Evolutionary conservation across 331 rosid species (phyloP).

Genomic region (Pyrus hybrid): DNA sequence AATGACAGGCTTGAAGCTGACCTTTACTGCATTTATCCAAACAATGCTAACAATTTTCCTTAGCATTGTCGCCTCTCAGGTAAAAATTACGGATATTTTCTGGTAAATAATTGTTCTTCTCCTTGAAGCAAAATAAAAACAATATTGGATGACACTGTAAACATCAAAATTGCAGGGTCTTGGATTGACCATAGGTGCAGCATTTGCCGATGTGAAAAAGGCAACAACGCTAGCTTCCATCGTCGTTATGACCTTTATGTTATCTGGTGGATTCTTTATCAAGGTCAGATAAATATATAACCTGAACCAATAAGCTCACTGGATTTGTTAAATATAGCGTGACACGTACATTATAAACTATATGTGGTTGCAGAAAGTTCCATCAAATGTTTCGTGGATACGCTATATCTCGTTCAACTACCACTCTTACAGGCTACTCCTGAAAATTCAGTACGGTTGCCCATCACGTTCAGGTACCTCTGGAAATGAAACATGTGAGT

Average conservation of each 20-base stretch:
- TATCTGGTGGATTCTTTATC: constrained; percentile 95
- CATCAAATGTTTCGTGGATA: constrained; percentile 74
- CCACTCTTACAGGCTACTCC: constrained; percentile 82
- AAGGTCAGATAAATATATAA: constrained; percentile 38
- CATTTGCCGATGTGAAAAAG: constrained; percentile 69
- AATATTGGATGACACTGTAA: neutral
- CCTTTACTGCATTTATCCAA: constrained; percentile 48
- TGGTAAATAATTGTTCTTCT: neutral
- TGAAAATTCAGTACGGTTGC: constrained; percentile 64
- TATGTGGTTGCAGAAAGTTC: constrained; percentile 55
- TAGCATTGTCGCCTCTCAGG: constrained; percentile 94
- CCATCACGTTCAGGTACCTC: neutral
- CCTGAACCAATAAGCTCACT: neutral
- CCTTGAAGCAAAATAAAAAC: neutral
- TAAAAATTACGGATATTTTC: neutral
- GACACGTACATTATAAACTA: neutral
- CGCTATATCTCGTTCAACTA: constrained; percentile 87
- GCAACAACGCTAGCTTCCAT: constrained; percentile 90
- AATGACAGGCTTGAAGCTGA: constrained; percentile 72
- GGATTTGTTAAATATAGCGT: neutral
- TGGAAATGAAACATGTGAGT: neutral
- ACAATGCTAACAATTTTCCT: constrained; percentile 77
- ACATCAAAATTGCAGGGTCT: constrained; percentile 45
- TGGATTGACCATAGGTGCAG: constrained; percentile 90
- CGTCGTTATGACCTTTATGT: constrained; percentile 95